phyloP scores from a whole-genome alignment of 306 rosid genomes.

The Fragaria ananassa region DNA sequence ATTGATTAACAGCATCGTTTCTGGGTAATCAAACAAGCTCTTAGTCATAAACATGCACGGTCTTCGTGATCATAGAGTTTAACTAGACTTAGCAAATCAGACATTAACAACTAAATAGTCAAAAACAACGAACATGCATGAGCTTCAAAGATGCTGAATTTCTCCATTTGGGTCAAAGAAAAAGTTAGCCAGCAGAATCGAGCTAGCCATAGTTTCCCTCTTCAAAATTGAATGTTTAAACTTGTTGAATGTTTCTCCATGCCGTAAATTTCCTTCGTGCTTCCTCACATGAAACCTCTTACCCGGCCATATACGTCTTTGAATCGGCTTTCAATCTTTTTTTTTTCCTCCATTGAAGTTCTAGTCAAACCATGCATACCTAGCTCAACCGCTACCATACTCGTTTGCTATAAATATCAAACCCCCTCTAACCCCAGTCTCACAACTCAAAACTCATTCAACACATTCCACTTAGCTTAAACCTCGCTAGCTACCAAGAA shows the following conservation, averaged over 20 bases:
- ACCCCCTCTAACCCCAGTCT: neutral
- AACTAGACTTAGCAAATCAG: neutral
- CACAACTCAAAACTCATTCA: conserved; percentile 11
- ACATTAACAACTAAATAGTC: neutral
- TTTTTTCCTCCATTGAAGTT: neutral
- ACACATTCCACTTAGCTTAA: neutral
- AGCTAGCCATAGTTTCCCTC: neutral
- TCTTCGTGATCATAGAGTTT: neutral
- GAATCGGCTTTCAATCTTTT: neutral
- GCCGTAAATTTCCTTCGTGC: neutral
- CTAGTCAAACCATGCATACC: neutral
- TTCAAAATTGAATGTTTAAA: neutral
- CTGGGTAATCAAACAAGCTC: no score
- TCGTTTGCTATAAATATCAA: conserved; percentile 12
- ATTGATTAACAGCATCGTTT: neutral
- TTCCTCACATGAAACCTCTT: conserved; percentile 12
- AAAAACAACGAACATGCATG: neutral
- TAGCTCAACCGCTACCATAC: neutral
- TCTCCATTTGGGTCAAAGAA: conserved; percentile 5
- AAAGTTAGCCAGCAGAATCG: neutral
- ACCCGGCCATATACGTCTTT: neutral
- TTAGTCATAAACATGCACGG: no score
- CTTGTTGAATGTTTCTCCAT: conserved; percentile 4
- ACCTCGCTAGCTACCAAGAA: neutral
- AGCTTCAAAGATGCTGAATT: neutral